A percentile compares a stretch with the other conserved stretches of the same genome.
These are phyloP conservation scores for Monocercomonoides exilis DNA, from an alignment of 78 protist species.

Conservation along the genomic window DNA sequence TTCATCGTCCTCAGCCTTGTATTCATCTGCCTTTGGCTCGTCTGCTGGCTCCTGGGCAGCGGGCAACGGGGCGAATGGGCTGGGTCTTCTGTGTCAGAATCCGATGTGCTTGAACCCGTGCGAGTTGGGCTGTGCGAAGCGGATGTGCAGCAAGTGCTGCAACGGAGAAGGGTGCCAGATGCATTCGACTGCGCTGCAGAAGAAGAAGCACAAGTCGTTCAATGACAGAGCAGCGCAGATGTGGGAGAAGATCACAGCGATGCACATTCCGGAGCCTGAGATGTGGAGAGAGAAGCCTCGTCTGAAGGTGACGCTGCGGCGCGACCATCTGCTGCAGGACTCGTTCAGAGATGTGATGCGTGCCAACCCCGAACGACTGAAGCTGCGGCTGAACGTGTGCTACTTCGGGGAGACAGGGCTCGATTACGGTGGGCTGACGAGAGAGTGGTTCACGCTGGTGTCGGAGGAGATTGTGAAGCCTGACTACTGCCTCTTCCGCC, in stretches of 20 bases:
- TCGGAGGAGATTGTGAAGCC: slow-evolving; percentile 25
- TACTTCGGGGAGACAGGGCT: slow-evolving; percentile 16
- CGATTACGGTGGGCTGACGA: slow-evolving; percentile 21
- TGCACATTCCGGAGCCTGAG: background rate
- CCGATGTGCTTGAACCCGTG: too few relatives aligned
- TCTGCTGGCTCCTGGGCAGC: too few relatives aligned
- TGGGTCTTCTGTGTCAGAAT: too few relatives aligned
- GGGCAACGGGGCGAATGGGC: too few relatives aligned
- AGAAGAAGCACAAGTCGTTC: background rate
- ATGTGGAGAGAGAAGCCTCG: slow-evolving; percentile 9
- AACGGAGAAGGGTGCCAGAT: background rate
- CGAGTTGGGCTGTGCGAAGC: background rate
- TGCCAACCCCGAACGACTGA: background rate
- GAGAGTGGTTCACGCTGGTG: slow-evolving; percentile 16
- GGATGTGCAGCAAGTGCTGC: background rate
- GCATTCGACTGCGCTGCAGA: background rate
- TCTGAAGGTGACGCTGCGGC: background rate
- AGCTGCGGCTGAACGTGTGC: background rate
- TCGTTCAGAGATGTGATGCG: slow-evolving; percentile 11
- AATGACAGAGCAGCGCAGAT: background rate
- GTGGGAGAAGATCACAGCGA: background rate
- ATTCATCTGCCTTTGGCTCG: too few relatives aligned
- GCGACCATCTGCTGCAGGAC: background rate
- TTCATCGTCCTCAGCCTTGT: too few relatives aligned
- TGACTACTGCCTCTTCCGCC: slow-evolving; percentile 11